phyloP scores from a whole-genome alignment of 768 basidiomycete species.

The Boletus tomentosulus region DNA sequence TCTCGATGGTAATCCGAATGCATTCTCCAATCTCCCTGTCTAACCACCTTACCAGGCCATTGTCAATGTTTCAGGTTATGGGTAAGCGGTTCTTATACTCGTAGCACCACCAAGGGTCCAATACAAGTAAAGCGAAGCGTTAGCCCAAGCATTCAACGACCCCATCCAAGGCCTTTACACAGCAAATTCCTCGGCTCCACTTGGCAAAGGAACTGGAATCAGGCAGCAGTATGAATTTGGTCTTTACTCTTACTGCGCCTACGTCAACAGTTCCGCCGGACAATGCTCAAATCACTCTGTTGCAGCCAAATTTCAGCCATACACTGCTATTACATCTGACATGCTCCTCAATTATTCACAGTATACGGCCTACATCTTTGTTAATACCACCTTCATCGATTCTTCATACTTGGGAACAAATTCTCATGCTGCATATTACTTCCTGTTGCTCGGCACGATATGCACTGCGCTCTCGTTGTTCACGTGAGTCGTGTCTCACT shows the following conservation, averaged over 20 bases:
- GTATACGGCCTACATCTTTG: constrained; percentile 51
- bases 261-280: constrained; percentile 54
- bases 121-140: constrained; percentile 39
- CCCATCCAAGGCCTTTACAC: constrained; percentile 64
- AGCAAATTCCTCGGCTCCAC: constrained; percentile 57
- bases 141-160: constrained; percentile 49
- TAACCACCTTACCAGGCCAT: constrained; percentile 44
- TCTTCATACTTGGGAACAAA: constrained; percentile 58
- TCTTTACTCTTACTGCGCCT: constrained; percentile 79
- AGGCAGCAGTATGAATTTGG: constrained; percentile 74
- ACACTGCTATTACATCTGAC: constrained; percentile 57
- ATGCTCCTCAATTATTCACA: constrained; percentile 61
- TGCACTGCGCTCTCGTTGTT: constrained; percentile 60
- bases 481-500: constrained; percentile 44
- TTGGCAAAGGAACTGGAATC: constrained; percentile 53
- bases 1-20: constrained; percentile 59
- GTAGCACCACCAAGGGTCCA: not conserved
- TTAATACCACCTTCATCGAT: constrained; percentile 51
- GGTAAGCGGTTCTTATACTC: constrained; percentile 40
- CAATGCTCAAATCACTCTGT: constrained; percentile 59
- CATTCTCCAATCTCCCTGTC: constrained; percentile 2
- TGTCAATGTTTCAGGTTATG: constrained; percentile 68
- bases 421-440: constrained; percentile 70
- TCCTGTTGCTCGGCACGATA: constrained; percentile 69
- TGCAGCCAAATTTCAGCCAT: constrained; percentile 63